Conservation (phyloP, 257 asterid species). For the Parsonsia alboflavescens region DNA sequence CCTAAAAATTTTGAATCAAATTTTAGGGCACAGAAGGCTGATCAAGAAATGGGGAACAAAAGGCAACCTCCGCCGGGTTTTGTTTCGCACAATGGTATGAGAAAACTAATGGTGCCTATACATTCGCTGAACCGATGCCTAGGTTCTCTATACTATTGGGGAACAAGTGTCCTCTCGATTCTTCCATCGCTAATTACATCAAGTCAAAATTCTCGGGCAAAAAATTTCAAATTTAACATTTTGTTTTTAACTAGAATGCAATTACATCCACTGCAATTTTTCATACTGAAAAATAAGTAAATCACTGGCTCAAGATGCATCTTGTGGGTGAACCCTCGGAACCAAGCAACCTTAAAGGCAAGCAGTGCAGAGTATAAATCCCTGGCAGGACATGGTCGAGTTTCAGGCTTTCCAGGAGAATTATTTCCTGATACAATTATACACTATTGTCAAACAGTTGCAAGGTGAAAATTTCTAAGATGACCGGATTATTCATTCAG, state of each 20-base stretch:
- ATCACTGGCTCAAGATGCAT: constrained; percentile 77
- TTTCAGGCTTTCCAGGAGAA: constrained; percentile 81
- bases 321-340: constrained; percentile 94
- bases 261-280: no score
- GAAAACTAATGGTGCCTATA: background rate
- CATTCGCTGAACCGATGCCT: background rate
- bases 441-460: no score
- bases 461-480: background rate
- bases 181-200: background rate
- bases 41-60: no score
- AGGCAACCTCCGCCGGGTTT: background rate
- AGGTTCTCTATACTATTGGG: background rate
- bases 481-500: background rate
- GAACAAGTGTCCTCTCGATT: background rate
- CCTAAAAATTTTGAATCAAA: background rate
- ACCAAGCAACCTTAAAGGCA: constrained; percentile 79
- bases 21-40: background rate
- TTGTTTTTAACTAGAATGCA: no score
- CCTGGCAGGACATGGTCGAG: constrained; percentile 59
- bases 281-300: background rate
- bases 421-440: constrained; percentile 54
- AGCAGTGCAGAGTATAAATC: constrained; percentile 65
- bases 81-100: no score
- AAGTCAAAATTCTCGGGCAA: no score
- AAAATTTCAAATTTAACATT: no score